Conservation (phyloP, 257 asterid species). For the Solanum medicagineum region DNA sequence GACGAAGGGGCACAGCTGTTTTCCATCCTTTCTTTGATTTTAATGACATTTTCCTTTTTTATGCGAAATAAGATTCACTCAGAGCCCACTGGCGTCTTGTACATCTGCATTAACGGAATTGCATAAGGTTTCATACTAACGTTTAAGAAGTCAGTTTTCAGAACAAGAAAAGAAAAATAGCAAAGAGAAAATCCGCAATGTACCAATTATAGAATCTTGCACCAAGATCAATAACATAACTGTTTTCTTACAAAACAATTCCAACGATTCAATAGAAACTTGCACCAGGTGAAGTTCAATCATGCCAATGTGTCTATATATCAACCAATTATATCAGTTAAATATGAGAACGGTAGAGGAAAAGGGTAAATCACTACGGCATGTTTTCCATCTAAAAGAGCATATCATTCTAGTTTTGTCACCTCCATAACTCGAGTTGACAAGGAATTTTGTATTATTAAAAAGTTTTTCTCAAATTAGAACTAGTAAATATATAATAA, state of each 20-base stretch:
- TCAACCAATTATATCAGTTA: background rate
- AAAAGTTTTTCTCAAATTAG: background rate
- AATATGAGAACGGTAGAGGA: background rate
- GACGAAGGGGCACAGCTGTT: conserved; percentile 42
- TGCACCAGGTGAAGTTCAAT: background rate
- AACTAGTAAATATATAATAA: background rate
- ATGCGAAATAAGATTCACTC: conserved; percentile 13
- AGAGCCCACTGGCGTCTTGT: conserved; percentile 17
- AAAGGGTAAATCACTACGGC: background rate
- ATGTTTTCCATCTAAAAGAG: background rate
- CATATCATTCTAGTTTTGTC: background rate
- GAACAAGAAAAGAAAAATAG: background rate
- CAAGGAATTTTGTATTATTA: background rate
- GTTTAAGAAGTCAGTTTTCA: background rate
- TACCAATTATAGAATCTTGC: background rate
- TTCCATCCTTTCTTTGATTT: conserved; percentile 74
- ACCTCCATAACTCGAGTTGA: background rate
- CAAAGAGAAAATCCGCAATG: background rate
- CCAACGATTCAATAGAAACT: background rate
- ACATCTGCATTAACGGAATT: conserved; percentile 25
- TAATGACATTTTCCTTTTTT: conserved; percentile 41
- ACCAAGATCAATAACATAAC: background rate
- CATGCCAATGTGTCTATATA: background rate
- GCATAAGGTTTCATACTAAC: background rate
- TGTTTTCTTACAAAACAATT: background rate